These are phyloP conservation scores for Cystobasidiopsis lactophilus DNA, from an alignment of 768 basidiomycete genomes.

Conservation along the genomic window DNA sequence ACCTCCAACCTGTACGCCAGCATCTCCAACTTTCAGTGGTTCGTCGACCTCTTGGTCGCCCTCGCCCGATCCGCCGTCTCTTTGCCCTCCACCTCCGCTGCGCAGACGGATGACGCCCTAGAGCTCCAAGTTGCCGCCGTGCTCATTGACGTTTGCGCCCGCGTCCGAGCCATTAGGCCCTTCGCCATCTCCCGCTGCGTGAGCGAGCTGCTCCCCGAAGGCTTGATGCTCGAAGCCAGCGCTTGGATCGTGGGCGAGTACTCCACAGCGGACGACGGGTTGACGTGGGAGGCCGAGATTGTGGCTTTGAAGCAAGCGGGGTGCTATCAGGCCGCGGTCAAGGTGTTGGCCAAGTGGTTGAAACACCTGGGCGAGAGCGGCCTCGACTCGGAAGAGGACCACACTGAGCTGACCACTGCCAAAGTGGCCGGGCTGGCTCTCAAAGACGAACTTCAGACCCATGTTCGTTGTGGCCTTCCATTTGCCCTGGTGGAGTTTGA, in stretches of 20 bases:
- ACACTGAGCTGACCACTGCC: no score
- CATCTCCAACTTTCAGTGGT: conserved; percentile 90
- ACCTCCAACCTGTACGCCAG: conserved; percentile 48
- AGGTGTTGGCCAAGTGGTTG: conserved; percentile 1
- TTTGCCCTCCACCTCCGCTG: conserved; percentile 3
- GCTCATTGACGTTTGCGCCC: conserved; percentile 62
- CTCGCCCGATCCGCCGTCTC: conserved; percentile 54
- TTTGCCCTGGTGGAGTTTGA: no score
- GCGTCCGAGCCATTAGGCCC: conserved; percentile 50
- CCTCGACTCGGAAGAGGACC: background rate
- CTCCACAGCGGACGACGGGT: conserved; percentile 26
- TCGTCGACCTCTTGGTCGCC: conserved; percentile 79
- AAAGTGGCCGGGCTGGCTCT: no score
- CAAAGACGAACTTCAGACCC: no score
- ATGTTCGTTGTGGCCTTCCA: no score
- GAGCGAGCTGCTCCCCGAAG: conserved; percentile 48
- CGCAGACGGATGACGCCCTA: conserved; percentile 32
- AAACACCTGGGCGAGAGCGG: background rate
- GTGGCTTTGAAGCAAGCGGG: background rate
- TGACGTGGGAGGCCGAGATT: background rate
- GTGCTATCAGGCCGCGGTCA: background rate
- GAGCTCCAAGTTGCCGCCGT: conserved; percentile 59
- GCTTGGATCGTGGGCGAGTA: conserved; percentile 95
- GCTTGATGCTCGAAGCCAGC: conserved; percentile 31
- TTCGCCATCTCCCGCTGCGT: conserved; percentile 71